A percentile compares a stretch with the other conserved stretches of the same genome.
phyloP scores from a whole-genome alignment of 2,329 filamentous ascomycete genomes.

The Zasmidium angulare region DNA sequence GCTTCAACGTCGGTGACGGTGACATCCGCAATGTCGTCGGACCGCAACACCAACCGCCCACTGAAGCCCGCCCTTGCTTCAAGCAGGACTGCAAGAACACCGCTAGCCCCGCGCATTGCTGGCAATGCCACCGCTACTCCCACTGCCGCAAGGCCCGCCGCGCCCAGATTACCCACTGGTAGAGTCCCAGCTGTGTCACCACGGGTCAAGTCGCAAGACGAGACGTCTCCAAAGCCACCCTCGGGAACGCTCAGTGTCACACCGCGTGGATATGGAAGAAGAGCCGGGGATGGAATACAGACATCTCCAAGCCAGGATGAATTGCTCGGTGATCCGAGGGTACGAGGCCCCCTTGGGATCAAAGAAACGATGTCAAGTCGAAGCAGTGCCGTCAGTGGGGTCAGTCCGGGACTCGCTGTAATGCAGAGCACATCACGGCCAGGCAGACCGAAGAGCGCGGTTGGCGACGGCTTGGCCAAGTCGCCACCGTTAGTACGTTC shows the following conservation, averaged over 20 bases:
- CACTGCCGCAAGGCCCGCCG: constrained; percentile 33
- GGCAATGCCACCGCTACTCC: constrained; percentile 16
- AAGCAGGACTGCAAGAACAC: constrained; percentile 43
- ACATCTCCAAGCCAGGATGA: constrained; percentile 50
- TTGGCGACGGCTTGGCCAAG: constrained; percentile 31
- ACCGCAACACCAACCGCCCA: constrained; percentile 17
- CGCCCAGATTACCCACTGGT: constrained; percentile 32
- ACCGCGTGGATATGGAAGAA: constrained; percentile 73
- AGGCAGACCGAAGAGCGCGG: constrained; percentile 39
- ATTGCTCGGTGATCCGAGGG: constrained; percentile 13
- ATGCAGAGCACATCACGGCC: constrained; percentile 9
- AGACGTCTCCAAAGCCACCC: constrained; percentile 51
- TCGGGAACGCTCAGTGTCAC: constrained; percentile 62
- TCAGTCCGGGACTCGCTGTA: constrained; percentile 15
- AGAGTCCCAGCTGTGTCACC: constrained; percentile 40
- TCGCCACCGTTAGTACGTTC: constrained; percentile 38
- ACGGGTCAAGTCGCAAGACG: constrained; percentile 21
- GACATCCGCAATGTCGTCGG: constrained; percentile 16
- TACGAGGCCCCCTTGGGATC: constrained; percentile 8
- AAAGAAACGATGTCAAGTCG: constrained; percentile 17
- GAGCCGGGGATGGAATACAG: constrained; percentile 64
- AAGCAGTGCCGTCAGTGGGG: constrained; percentile 16
- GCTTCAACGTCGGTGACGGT: constrained; percentile 2
- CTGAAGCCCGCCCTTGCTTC: constrained; percentile 21
- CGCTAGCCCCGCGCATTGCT: constrained; percentile 59